These are phyloP conservation scores for Trypanosoma platydactyli DNA, from an alignment of 208 protist species.

Conservation along the genomic window DNA sequence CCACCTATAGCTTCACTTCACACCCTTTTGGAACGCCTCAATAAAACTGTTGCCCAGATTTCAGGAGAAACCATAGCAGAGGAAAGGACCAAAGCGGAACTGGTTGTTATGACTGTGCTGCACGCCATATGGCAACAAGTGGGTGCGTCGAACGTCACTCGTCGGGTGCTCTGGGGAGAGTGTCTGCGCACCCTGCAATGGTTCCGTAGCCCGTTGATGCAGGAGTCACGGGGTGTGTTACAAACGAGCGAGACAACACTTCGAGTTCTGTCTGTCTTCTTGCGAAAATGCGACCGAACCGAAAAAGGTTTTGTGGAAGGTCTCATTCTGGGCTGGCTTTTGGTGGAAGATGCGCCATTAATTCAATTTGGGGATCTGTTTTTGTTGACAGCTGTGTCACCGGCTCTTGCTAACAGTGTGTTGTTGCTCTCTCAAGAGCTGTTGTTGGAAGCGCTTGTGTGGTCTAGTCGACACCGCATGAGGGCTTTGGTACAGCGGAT, in stretches of 20 bases:
- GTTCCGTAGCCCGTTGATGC: slow-evolving; percentile 35
- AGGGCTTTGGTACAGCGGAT: slow-evolving; percentile 45
- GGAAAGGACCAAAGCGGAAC: slow-evolving; percentile 1
- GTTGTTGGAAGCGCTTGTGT: slow-evolving; percentile 50
- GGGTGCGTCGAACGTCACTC: slow-evolving; percentile 32
- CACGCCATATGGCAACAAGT: slow-evolving; percentile 64
- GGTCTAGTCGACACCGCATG: slow-evolving; percentile 49
- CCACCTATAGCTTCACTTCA: slow-evolving; percentile 6
- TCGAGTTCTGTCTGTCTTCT: slow-evolving; percentile 38
- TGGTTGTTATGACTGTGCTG: slow-evolving; percentile 31
- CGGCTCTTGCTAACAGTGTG: background rate
- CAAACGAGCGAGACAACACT: slow-evolving; percentile 37
- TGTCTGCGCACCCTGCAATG: slow-evolving; percentile 38
- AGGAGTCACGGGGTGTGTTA: slow-evolving; percentile 7
- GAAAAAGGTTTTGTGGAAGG: slow-evolving; percentile 52
- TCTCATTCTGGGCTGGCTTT: slow-evolving; percentile 49
- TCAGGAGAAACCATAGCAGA: background rate
- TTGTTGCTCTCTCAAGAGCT: slow-evolving; percentile 22
- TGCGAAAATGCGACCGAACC: slow-evolving; percentile 54
- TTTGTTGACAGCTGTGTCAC: background rate
- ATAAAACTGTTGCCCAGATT: background rate
- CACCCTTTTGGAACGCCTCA: background rate
- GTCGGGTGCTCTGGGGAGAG: slow-evolving; percentile 63
- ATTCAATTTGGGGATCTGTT: background rate
- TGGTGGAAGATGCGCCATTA: background rate